phyloP scores from a whole-genome alignment of 2,329 filamentous ascomycete genomes.

The Eutypella sp. region DNA sequence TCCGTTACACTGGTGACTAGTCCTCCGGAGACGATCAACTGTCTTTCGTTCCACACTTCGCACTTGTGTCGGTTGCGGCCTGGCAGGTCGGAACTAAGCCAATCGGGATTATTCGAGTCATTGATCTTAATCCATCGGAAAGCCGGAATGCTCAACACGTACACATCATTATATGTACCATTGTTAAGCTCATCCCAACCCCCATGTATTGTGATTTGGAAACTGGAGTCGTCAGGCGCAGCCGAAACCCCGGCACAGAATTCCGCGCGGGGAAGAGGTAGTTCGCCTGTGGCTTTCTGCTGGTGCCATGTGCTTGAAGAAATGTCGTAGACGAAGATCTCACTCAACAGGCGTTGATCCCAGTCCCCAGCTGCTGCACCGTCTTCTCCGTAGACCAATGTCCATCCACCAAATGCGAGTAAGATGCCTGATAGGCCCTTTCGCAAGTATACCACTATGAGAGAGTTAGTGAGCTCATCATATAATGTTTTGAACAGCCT shows the following conservation, averaged over 20 bases:
- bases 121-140: constrained; percentile 14
- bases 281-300: constrained; percentile 11
- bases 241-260: constrained; percentile 15
- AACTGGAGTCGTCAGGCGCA: constrained; percentile 16
- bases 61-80: constrained; percentile 7
- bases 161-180: constrained; percentile 12
- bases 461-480: no score
- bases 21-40: constrained; percentile 11
- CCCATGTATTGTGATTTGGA: constrained; percentile 15
- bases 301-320: constrained; percentile 12
- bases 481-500: no score
- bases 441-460: constrained; percentile 4
- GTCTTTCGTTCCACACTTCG: constrained; percentile 12
- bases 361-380: constrained; percentile 2
- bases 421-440: constrained; percentile 11
- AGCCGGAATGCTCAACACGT: constrained; percentile 14
- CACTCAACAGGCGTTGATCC: constrained; percentile 10
- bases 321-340: constrained; percentile 4
- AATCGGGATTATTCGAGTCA: constrained; percentile 11
- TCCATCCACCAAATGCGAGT: constrained; percentile 14
- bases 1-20: constrained; percentile 1
- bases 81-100: neutral
- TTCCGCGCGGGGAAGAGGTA: constrained; percentile 11
- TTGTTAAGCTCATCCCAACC: constrained; percentile 6
- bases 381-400: constrained; percentile 6